phyloP scores from a whole-genome alignment of 192 early-diverging fungal genomes.

The Podila verticillata region DNA sequence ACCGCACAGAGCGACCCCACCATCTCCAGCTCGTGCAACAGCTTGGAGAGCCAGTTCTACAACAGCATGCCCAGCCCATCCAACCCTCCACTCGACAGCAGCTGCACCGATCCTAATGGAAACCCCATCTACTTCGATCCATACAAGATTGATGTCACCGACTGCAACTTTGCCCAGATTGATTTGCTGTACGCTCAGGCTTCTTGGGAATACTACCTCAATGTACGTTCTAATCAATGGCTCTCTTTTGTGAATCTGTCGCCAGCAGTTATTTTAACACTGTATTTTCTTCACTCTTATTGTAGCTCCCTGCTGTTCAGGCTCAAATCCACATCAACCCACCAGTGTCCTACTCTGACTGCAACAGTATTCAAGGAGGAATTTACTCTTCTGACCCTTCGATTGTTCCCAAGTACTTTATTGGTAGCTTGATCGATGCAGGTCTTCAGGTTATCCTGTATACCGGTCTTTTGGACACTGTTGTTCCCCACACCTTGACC shows the following conservation, averaged over 20 bases:
- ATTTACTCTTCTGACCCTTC: conserved; percentile 8
- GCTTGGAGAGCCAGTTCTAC: conserved; percentile 4
- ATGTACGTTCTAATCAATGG: neutral
- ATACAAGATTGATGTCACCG: conserved; percentile 4
- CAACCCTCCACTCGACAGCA: neutral
- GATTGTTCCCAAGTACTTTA: conserved; percentile 8
- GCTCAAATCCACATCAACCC: conserved; percentile 34
- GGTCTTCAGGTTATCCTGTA: conserved; percentile 11
- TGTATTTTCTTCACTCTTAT: neutral
- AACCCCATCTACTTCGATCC: conserved; percentile 5
- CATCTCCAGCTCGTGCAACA: conserved; percentile 4
- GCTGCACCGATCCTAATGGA: conserved; percentile 2
- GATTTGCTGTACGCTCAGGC: conserved; percentile 4
- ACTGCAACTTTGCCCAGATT: conserved; percentile 2
- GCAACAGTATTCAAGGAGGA: conserved; percentile 1
- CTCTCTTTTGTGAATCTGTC: neutral
- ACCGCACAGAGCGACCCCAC: neutral
- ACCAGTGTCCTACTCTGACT: neutral
- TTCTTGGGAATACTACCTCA: conserved; percentile 7
- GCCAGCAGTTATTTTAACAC: neutral
- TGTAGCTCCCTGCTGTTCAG: conserved; percentile 20
- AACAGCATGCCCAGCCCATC: conserved; percentile 1
- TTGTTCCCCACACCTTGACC: conserved; percentile 13
- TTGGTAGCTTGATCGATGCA: conserved; percentile 11
- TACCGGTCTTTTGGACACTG: conserved; percentile 5